Conservation (phyloP, 179 eudicot species). For the Amaranthus tricolor region DNA sequence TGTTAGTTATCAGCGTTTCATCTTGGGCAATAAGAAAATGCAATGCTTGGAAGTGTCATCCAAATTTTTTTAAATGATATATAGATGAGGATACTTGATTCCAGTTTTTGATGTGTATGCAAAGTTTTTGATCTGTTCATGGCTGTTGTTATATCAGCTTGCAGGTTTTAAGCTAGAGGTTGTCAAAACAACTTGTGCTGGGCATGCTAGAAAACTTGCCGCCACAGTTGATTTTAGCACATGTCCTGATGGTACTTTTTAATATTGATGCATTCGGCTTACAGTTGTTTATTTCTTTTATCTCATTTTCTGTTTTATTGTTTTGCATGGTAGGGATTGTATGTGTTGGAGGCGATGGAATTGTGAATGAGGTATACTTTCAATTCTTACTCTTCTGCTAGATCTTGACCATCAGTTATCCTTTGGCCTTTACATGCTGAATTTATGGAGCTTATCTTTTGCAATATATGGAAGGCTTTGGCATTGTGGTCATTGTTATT, state of each 20-base stretch:
- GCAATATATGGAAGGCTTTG: background rate
- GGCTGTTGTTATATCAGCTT: constrained; percentile 61
- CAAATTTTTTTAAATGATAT: background rate
- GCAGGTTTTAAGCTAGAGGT: constrained; percentile 97
- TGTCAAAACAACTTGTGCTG: constrained; percentile 91
- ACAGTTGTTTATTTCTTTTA: background rate
- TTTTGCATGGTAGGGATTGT: constrained; percentile 61
- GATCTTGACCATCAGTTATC: background rate
- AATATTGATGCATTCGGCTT: constrained; percentile 1
- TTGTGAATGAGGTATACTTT: constrained; percentile 81
- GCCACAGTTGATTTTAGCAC: constrained; percentile 87
- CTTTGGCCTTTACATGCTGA: background rate
- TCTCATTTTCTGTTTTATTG: constrained; percentile 6
- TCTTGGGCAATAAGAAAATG: background rate
- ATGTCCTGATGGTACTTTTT: constrained; percentile 86
- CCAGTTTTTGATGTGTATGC: constrained; percentile 1
- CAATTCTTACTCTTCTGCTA: background rate
- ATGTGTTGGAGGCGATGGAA: constrained; percentile 99
- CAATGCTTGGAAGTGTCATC: constrained; percentile 1
- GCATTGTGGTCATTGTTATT: background rate
- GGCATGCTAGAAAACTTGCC: constrained; percentile 92
- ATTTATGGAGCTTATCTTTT: background rate
- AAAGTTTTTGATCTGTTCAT: constrained; percentile 23
- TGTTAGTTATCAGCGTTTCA: background rate
- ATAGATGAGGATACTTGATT: constrained; percentile 8